A percentile compares a stretch with the other conserved stretches of the same genome.
Evolutionary conservation across 2,329 filamentous ascomycete genomes (phyloP).

Genomic region (Neonectria magnoliae): DNA sequence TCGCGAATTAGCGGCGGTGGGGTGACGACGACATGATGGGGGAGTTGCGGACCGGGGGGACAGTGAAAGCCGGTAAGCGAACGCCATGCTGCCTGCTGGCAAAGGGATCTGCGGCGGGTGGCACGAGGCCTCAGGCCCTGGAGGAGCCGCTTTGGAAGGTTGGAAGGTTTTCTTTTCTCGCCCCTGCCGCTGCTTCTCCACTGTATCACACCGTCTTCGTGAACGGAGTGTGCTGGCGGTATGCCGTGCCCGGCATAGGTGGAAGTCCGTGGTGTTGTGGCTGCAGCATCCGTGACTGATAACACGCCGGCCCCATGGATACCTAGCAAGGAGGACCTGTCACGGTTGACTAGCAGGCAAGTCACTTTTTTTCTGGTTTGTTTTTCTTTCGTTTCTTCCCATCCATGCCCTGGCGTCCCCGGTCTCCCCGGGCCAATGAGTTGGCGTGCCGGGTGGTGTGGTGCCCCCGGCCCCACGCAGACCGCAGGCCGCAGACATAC

Average conservation of each 20-base stretch:
- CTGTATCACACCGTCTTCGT: slow-evolving; percentile 23
- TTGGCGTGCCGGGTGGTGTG: slow-evolving; percentile 5
- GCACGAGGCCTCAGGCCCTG: background rate
- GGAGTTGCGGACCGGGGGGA: background rate
- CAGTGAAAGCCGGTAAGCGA: background rate
- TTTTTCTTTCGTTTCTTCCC: slow-evolving; percentile 2
- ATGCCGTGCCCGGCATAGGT: background rate
- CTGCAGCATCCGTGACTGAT: slow-evolving; percentile 6
- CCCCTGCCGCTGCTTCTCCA: slow-evolving; percentile 4
- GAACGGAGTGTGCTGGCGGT: background rate
- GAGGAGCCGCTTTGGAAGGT: slow-evolving; percentile 22
- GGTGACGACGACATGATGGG: slow-evolving; percentile 10
- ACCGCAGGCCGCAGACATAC: slow-evolving; percentile 4
- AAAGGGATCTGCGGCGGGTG: background rate
- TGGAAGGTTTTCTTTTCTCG: background rate
- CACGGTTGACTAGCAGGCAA: background rate
- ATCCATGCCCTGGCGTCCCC: slow-evolving; percentile 2
- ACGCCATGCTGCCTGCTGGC: background rate
- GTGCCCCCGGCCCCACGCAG: background rate
- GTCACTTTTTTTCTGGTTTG: background rate
- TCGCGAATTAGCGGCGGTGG: slow-evolving; percentile 5
- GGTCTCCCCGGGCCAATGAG: slow-evolving; percentile 23
- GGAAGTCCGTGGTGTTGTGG: background rate
- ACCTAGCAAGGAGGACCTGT: slow-evolving; percentile 2
- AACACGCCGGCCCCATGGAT: slow-evolving; percentile 4